Percentiles rank a stretch among this genome's conserved stretches.
These are phyloP conservation scores for Enteropsectra breve DNA, from an alignment of 371 early-diverging fungal genomes.

Conservation along the genomic window DNA sequence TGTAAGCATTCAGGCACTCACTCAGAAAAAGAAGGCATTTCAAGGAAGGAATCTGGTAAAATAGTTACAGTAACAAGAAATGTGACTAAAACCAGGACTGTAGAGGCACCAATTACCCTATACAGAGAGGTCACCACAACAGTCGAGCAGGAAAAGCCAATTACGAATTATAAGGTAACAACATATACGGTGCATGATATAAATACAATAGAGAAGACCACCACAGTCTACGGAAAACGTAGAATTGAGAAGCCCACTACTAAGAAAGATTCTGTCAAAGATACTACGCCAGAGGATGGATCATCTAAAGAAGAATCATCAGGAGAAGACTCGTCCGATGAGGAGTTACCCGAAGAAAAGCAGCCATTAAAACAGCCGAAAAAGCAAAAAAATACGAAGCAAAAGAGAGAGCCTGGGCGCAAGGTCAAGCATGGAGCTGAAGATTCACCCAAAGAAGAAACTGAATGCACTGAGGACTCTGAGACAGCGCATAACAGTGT, in stretches of 20 bases:
- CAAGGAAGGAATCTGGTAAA: not conserved
- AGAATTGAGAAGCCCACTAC: not conserved
- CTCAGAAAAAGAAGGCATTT: not conserved
- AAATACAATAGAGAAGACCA: conserved; percentile 21
- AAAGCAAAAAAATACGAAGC: conserved; percentile 8
- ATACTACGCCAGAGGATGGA: too few relatives aligned
- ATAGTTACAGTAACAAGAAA: conserved; percentile 39
- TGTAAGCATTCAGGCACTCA: not conserved
- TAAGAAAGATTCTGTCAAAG: conserved; percentile 4
- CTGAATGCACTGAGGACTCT: too few relatives aligned
- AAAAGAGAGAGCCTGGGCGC: conserved; percentile 3
- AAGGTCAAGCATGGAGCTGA: not conserved
- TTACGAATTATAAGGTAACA: conserved; percentile 52
- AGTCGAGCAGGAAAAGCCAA: conserved; percentile 37
- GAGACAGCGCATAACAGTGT: too few relatives aligned
- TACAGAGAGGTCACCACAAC: conserved; percentile 54
- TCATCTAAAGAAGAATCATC: too few relatives aligned
- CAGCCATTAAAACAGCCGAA: not conserved
- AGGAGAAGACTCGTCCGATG: too few relatives aligned
- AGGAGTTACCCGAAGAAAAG: too few relatives aligned
- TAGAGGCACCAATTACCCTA: conserved; percentile 50
- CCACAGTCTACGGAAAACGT: too few relatives aligned
- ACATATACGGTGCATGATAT: conserved; percentile 34
- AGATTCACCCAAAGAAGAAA: too few relatives aligned
- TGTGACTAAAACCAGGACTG: conserved; percentile 24